A percentile compares a stretch with the other conserved stretches of the same genome.
These are phyloP conservation scores for Hydnomerulius pinastri DNA, from an alignment of 768 basidiomycete species.

Conservation along the genomic window DNA sequence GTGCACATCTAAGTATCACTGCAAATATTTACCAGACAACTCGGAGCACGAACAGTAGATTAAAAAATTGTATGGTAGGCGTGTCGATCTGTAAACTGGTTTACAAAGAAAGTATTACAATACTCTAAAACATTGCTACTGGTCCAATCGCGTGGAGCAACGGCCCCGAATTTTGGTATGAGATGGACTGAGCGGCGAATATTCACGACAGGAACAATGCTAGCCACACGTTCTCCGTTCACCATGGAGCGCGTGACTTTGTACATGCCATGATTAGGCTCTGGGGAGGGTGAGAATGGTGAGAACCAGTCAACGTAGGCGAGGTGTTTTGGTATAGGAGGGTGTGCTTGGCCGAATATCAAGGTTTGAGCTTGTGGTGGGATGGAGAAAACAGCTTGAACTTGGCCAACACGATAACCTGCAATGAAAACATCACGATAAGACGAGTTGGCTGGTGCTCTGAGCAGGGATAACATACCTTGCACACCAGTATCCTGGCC, in stretches of 20 bases:
- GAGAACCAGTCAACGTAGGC: constrained; percentile 36
- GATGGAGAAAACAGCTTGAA: too few relatives aligned
- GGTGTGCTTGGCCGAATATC: background rate
- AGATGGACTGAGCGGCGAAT: constrained; percentile 32
- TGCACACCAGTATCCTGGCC: constrained; percentile 7
- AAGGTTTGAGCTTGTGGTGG: too few relatives aligned
- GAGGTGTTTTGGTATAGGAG: constrained; percentile 15
- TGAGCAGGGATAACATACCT: constrained; percentile 12
- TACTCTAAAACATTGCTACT: background rate
- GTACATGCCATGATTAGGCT: background rate
- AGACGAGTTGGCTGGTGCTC: background rate
- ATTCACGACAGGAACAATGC: constrained; percentile 24
- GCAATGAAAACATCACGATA: too few relatives aligned
- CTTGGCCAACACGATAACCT: too few relatives aligned
- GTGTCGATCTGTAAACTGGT: too few relatives aligned
- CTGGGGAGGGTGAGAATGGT: constrained; percentile 10
- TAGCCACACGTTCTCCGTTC: constrained; percentile 6
- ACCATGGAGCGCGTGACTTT: background rate
- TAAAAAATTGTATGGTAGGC: too few relatives aligned
- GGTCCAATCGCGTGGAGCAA: constrained; percentile 16
- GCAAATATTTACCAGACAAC: too few relatives aligned
- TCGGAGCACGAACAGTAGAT: too few relatives aligned
- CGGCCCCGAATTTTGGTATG: constrained; percentile 31
- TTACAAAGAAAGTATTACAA: background rate
- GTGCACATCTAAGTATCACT: too few relatives aligned